phyloP scores from a whole-genome alignment of 352 stramenopile species.

The Phytophthora ramorum region DNA sequence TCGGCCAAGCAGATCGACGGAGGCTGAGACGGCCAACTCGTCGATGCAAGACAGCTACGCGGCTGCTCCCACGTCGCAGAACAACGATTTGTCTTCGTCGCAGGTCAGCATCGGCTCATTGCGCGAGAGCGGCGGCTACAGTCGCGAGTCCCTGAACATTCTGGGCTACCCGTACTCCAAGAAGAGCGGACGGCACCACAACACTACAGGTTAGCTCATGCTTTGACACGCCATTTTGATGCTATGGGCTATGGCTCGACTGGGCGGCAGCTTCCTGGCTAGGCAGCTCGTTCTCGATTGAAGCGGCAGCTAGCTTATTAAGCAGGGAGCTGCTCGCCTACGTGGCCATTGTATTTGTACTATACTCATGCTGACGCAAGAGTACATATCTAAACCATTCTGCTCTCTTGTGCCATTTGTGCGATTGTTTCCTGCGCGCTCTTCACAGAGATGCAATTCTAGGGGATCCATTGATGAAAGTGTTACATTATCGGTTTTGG shows the following conservation, averaged over 20 bases:
- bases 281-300: conserved; percentile 15
- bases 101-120: conserved; percentile 45
- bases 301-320: conserved; percentile 21
- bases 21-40: conserved; percentile 16
- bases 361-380: conserved; percentile 32
- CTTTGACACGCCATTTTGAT: conserved; percentile 24
- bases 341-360: conserved; percentile 35
- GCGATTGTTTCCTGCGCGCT: conserved; percentile 8
- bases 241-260: conserved; percentile 5
- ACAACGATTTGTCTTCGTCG: conserved; percentile 33
- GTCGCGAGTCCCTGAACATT: conserved; percentile 79
- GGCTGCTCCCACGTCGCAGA: conserved; percentile 19
- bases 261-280: conserved; percentile 37
- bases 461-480: conserved; percentile 20
- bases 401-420: conserved; percentile 31
- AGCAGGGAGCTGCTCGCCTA: conserved; percentile 30
- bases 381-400: conserved; percentile 46
- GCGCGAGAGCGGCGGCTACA: conserved; percentile 70
- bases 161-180: conserved; percentile 86
- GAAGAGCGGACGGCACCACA: conserved; percentile 70
- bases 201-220: conserved; percentile 49
- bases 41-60: conserved; percentile 32
- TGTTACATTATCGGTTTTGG: conserved; percentile 47
- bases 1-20: conserved; percentile 18
- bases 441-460: conserved; percentile 50